A percentile compares a stretch with the other conserved stretches of the same genome.
These are phyloP conservation scores for Hemileia vastatrix DNA, from an alignment of 1,284 basidiomycete species.

Conservation along the genomic window DNA sequence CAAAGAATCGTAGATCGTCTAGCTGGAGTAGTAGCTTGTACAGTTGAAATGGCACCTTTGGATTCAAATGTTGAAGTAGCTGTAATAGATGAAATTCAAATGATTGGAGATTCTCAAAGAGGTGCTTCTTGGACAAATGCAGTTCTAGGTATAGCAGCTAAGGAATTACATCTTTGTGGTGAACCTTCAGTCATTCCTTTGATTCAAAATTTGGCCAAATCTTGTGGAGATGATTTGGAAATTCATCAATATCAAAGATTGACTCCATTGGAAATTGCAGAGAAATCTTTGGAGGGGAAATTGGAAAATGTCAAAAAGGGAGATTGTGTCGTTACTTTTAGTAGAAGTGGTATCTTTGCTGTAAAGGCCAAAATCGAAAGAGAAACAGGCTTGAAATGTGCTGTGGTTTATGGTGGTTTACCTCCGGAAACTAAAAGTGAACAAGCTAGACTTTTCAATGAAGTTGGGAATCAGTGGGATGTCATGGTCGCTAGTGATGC, in stretches of 20 bases:
- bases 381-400: slow-evolving; percentile 36
- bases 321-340: slow-evolving; percentile 41
- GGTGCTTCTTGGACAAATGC: slow-evolving; percentile 41
- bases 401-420: slow-evolving; percentile 39
- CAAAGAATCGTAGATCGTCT: slow-evolving; percentile 30
- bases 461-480: slow-evolving; percentile 31
- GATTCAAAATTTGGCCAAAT: slow-evolving; percentile 31
- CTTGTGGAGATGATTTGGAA: slow-evolving; percentile 38
- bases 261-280: slow-evolving; percentile 36
- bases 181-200: slow-evolving; percentile 38
- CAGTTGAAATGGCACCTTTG: slow-evolving; percentile 39
- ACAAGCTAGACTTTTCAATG: slow-evolving; percentile 42
- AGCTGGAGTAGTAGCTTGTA: slow-evolving; percentile 37
- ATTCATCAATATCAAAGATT: slow-evolving; percentile 40
- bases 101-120: slow-evolving; percentile 39
- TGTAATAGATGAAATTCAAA: slow-evolving; percentile 44
- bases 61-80: slow-evolving; percentile 33
- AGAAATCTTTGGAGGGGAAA: slow-evolving; percentile 32
- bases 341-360: slow-evolving; percentile 34
- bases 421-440: slow-evolving; percentile 42
- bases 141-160: slow-evolving; percentile 38
- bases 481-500: slow-evolving; percentile 45
- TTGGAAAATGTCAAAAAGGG: slow-evolving; percentile 32
- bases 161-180: slow-evolving; percentile 42
- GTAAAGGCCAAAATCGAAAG: slow-evolving; percentile 39